Conservation (phyloP, 345 rosid genomes). For the Mercurialis annua region DNA sequence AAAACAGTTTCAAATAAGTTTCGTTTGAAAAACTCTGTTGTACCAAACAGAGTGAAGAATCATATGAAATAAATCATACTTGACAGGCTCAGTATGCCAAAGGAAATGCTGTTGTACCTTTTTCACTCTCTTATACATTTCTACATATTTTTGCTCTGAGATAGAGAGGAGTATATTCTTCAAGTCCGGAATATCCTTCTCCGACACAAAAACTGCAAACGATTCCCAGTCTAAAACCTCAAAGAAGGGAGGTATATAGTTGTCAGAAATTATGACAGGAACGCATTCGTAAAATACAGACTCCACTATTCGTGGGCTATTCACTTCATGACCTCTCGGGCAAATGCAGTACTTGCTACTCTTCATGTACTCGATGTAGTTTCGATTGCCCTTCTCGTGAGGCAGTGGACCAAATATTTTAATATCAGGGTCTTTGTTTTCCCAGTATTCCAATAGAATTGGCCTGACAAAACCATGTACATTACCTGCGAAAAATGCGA, state of each 20-base stretch:
- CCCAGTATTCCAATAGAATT: conserved; percentile 65
- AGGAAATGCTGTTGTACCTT: conserved; percentile 85
- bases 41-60: conserved; percentile 85
- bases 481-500: conserved; percentile 83
- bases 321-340: conserved; percentile 83
- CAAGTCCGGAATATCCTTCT: conserved; percentile 76
- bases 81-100: conserved; percentile 73
- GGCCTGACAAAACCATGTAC: conserved; percentile 85
- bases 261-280: conserved; percentile 79
- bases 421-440: conserved; percentile 78
- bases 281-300: conserved; percentile 72
- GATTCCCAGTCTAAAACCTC: conserved; percentile 83
- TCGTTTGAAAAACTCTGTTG: conserved; percentile 60
- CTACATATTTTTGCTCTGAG: conserved; percentile 40
- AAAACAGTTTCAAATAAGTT: not conserved
- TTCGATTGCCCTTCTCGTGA: conserved; percentile 47
- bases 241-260: conserved; percentile 76
- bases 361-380: conserved; percentile 67
- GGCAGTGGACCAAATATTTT: conserved; percentile 65
- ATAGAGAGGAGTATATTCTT: conserved; percentile 66
- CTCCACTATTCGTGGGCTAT: conserved; percentile 83
- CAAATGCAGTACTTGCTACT: conserved; percentile 88
- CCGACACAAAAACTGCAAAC: conserved; percentile 65
- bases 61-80: conserved; percentile 83
- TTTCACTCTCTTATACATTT: conserved; percentile 71